Evolutionary conservation across 75 land plant genomes (phyloP).

Genomic region (Gnetum montanum): DNA sequence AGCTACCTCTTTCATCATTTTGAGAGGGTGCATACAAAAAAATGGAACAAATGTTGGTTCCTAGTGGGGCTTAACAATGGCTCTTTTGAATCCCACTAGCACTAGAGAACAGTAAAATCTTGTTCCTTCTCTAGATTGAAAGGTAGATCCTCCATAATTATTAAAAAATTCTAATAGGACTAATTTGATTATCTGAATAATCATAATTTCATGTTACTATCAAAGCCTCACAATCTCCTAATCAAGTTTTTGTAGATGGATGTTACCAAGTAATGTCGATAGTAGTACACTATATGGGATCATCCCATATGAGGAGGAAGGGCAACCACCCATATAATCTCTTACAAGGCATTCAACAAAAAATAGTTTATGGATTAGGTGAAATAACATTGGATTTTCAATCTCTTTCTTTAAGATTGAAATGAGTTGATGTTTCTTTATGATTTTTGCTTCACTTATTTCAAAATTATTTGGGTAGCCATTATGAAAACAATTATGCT

Average conservation of each 20-base stretch:
- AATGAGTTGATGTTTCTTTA: too few relatives aligned
- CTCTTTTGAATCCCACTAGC: not conserved
- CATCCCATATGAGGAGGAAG: not conserved
- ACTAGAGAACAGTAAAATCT: not conserved
- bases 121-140: not conserved
- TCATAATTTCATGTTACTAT: not conserved
- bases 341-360: too few relatives aligned
- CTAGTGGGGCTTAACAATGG: not conserved
- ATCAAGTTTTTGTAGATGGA: not conserved
- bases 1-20: too few relatives aligned
- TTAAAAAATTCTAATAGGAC: not conserved
- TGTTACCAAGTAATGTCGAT: not conserved
- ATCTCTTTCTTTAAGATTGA: not conserved
- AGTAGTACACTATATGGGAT: not conserved
- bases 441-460: too few relatives aligned
- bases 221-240: not conserved
- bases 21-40: too few relatives aligned
- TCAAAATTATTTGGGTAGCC: too few relatives aligned
- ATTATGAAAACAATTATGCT: too few relatives aligned
- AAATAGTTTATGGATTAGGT: too few relatives aligned
- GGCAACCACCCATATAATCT: not conserved
- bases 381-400: too few relatives aligned
- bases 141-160: not conserved
- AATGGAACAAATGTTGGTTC: too few relatives aligned
- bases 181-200: not conserved